These are phyloP conservation scores for Canna indica DNA, from an alignment of 176 grass and related monocot species.

Conservation along the genomic window DNA sequence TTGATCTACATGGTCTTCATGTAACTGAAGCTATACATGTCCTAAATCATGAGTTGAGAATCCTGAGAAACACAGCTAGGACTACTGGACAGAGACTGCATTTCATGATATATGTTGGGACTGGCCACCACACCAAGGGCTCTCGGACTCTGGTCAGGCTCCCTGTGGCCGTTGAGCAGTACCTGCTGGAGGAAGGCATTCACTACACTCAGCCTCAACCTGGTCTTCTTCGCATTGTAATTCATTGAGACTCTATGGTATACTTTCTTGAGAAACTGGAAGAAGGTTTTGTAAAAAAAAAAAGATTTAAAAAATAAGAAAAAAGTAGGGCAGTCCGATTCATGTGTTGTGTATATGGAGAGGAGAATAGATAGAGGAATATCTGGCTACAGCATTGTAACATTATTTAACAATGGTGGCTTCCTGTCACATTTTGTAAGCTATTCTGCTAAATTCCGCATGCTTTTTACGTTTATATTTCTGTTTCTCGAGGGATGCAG, in stretches of 20 bases:
- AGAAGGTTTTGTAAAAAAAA: constrained; percentile 26
- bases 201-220: constrained; percentile 74
- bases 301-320: neutral
- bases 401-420: neutral
- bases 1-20: constrained; percentile 85
- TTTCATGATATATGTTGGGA: constrained; percentile 75
- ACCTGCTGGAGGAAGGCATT: constrained; percentile 71
- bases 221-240: constrained; percentile 61
- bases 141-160: constrained; percentile 67
- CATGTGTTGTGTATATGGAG: neutral
- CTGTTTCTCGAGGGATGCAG: too few species aligned
- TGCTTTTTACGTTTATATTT: neutral
- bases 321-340: neutral
- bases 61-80: constrained; percentile 43
- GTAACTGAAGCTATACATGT: constrained; percentile 78
- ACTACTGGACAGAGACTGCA: constrained; percentile 58
- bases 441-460: constrained; percentile 1
- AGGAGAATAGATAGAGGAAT: neutral
- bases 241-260: constrained; percentile 52
- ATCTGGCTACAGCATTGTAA: neutral
- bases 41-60: constrained; percentile 56
- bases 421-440: neutral
- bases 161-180: constrained; percentile 75
- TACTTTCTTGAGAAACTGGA: neutral
- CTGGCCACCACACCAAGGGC: constrained; percentile 92